Base-by-base conservation (phyloP, 169 alveolate species). In the Eimeria praecox region DNA sequence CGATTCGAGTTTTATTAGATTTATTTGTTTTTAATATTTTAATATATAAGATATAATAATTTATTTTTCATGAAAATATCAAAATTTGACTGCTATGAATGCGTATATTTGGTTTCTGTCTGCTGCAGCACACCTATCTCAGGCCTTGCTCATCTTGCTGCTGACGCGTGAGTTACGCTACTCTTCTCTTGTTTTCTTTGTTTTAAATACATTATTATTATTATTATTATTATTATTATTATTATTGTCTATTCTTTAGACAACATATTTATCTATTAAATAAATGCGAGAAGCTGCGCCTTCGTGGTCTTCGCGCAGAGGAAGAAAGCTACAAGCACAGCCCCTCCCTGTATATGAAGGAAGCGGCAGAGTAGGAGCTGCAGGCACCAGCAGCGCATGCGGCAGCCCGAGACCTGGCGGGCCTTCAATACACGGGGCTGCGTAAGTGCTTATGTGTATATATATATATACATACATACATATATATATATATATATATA, bases 341-440 rank as follows among this genome's bases (percentile, higher is more conserved):
- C 75, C 75, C 5, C 5, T n/a, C 18, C 75, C 30, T 64, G 75
- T 64, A 9, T 64, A 9, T 64, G 75, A 64, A 64, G 75, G 75
- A 64, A 64, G 75, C 75, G 75, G 75, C 75, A 64, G 9, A 64
- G 24, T 64, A n/a, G 75, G 75, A n/a, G 75, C 75, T 64, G 75
- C 38, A 18, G 75, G 75, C 6, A 64, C 33, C 24, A 9, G 75
- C 6, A 64, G 75, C 24, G 38, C 75, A 64, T 9, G 18, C 75
- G 9, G 75, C 75, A 64, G 75, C 75, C 75, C 75, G 30, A 18
- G 18, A n/a, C 75, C 75, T 64, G 75, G 10, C 10, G 75, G 56
- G 56, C 12, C 56, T 49, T 12, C 56, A 8, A 5, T 49, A 8
- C 56, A 49, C 56, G 56, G 56, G 12, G 56, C 56, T 49, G 56